A percentile compares a stretch with the other conserved stretches of the same genome.
These are phyloP conservation scores for Diplodia seriata DNA, from an alignment of 2,329 filamentous ascomycete species.

Conservation along the genomic window DNA sequence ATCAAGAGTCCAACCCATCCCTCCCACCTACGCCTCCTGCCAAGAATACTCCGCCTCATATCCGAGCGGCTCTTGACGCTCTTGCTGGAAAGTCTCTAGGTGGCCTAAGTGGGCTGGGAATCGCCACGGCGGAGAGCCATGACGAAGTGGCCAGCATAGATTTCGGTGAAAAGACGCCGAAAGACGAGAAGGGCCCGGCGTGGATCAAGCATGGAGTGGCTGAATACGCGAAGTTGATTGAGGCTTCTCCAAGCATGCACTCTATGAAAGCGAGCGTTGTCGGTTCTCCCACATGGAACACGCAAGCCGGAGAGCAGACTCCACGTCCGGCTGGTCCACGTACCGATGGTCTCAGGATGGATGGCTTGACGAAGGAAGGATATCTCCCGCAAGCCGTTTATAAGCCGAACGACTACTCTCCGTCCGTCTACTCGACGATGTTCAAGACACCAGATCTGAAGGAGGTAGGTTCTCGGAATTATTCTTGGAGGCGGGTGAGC, in stretches of 20 bases:
- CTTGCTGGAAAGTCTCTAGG: not conserved
- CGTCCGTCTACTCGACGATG: constrained; percentile 37
- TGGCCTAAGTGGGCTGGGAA: not conserved
- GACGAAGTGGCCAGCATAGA: constrained; percentile 31
- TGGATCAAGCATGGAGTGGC: constrained; percentile 35
- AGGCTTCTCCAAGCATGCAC: constrained; percentile 33
- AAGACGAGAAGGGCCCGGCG: not conserved
- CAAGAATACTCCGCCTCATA: constrained; percentile 52
- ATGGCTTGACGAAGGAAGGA: constrained; percentile 17
- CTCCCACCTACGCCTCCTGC: constrained; percentile 50
- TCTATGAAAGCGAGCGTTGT: constrained; percentile 32
- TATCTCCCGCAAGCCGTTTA: constrained; percentile 38
- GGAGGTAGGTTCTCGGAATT: constrained; percentile 5
- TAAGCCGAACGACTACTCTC: constrained; percentile 39
- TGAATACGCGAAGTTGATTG: constrained; percentile 43
- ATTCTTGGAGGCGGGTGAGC: no score
- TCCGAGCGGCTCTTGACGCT: constrained; percentile 13
- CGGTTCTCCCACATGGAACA: not conserved
- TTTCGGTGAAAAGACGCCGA: not conserved
- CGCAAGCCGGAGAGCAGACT: not conserved
- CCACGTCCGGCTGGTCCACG: not conserved
- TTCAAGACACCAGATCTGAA: constrained; percentile 5
- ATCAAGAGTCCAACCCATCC: constrained; percentile 34
- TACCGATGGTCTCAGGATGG: constrained; percentile 2
- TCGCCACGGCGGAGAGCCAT: not conserved